A percentile compares a stretch with the other conserved stretches of the same genome.
Evolutionary conservation across 805 yeast genomes (phyloP).

Genomic region (Yarrowia bubula): DNA sequence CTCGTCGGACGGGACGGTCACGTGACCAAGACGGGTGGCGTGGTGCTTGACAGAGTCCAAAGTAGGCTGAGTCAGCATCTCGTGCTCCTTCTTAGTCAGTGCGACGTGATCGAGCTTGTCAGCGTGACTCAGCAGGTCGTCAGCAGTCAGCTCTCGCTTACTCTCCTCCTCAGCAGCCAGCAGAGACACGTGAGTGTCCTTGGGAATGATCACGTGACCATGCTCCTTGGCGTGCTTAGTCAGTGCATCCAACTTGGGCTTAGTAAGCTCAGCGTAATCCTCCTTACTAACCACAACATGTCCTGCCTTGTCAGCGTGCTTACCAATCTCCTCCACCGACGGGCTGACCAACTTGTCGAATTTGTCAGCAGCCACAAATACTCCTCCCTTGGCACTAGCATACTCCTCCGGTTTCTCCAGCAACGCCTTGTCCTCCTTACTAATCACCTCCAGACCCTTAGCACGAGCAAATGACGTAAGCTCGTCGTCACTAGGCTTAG

Average conservation of each 20-base stretch:
- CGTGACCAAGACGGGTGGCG: slow-evolving; percentile 27
- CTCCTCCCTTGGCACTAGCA: slow-evolving; percentile 2
- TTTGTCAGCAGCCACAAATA: background rate
- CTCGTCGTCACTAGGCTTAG: slow-evolving; percentile 21
- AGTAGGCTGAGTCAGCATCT: background rate
- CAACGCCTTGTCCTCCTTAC: slow-evolving; percentile 1
- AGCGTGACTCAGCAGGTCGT: slow-evolving; percentile 8
- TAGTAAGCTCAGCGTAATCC: background rate
- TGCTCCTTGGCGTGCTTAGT: background rate
- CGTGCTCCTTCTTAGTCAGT: background rate
- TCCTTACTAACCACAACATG: no score
- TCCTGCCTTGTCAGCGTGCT: background rate
- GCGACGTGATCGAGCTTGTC: background rate
- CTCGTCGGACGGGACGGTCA: slow-evolving; percentile 34
- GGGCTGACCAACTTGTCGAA: slow-evolving; percentile 24
- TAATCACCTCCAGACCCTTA: slow-evolving; percentile 30
- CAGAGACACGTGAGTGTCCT: slow-evolving; percentile 24
- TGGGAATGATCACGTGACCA: slow-evolving; percentile 30
- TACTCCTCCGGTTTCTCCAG: slow-evolving; percentile 28
- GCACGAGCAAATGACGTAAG: slow-evolving; percentile 30
- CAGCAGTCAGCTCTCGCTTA: slow-evolving; percentile 14
- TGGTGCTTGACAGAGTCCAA: slow-evolving; percentile 13
- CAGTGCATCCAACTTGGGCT: slow-evolving; percentile 28
- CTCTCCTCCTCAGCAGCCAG: background rate
- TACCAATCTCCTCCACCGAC: slow-evolving; percentile 30